Evolutionary conservation across 1,284 basidiomycete genomes (phyloP), one percentile per base, ranked within the genome.

Genomic region (Bondarzewia mesenterica): DNA sequence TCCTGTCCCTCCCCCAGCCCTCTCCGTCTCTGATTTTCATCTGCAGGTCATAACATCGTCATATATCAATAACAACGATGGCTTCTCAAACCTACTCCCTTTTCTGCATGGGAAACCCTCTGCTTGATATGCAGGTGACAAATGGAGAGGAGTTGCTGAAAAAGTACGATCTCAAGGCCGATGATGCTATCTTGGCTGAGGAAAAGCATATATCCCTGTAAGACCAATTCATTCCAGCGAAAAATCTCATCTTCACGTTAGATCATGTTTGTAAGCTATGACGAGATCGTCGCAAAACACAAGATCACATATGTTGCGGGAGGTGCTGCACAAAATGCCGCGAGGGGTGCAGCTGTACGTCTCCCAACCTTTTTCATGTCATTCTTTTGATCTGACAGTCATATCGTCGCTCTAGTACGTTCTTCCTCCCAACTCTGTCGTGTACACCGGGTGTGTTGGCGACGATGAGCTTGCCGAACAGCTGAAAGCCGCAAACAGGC

Each of bases 141-240:
- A 75, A 92, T 56, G 92, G 89, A 48, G 88, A 94, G 64, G 74
- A 74, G 42, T 78, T 98, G 52, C 76, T 99, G 50, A 74, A 87
- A 60, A 98, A 97, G 70, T 99, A 99, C 68, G 78, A 70, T 54
- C 80, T 99, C 63, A 93, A 93, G 67, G 73, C 93, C 47, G 97
- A 99, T 75, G 93, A 99, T 66, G 95, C 96, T 48, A 94, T 98
- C 65, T 82, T 98, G 50, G 96, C 93, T 21, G 89, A 88, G 58
- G 85, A 86, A 50, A 89, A 93, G 71, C 95, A 98, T 60, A 71
- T 77, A 53, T 75, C 82, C 37, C 84, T 96, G 91, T 93, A 61
- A 60, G 79, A 38, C 15, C 38, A 35, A 36, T 37, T 23, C 20
- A 14, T 10, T 18, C 7, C 23, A 16, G 2, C 20, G 37, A 45